Evolutionary conservation across 2,329 filamentous ascomycete genomes (phyloP).

Genomic region (Coniosporium tulheliwenetii): DNA sequence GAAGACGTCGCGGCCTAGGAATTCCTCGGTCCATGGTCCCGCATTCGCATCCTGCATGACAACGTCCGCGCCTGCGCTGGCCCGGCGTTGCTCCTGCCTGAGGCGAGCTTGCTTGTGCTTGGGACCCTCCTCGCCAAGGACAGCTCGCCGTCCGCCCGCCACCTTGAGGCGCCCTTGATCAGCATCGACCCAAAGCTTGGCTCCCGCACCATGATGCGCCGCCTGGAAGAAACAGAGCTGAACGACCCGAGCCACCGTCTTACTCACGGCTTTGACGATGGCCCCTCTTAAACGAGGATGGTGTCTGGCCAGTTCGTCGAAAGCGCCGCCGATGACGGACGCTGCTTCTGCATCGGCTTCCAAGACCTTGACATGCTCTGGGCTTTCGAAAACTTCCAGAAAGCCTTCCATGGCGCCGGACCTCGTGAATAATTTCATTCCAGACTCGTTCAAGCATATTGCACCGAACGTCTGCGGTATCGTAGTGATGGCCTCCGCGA

Average conservation of each 20-base stretch:
- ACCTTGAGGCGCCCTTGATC: slow-evolving; percentile 42
- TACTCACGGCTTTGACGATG: slow-evolving; percentile 72
- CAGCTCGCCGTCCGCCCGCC: slow-evolving; percentile 36
- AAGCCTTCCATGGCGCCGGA: slow-evolving; percentile 75
- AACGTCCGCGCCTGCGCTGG: slow-evolving; percentile 32
- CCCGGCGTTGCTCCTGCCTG: slow-evolving; percentile 4
- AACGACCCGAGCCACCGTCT: slow-evolving; percentile 74
- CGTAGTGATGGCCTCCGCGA: slow-evolving; percentile 72
- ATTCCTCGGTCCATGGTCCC: slow-evolving; percentile 3
- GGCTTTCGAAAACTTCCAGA: slow-evolving; percentile 93
- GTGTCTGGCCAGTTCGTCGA: slow-evolving; percentile 89
- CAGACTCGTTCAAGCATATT: slow-evolving; percentile 78
- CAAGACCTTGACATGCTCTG: slow-evolving; percentile 74
- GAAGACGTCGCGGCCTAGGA: slow-evolving; percentile 10
- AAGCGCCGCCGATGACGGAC: slow-evolving; percentile 60
- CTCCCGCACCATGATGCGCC: slow-evolving; percentile 53
- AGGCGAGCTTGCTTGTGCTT: slow-evolving; percentile 2
- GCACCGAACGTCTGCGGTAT: slow-evolving; percentile 82
- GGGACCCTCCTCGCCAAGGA: slow-evolving; percentile 25
- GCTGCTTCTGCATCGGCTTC: slow-evolving; percentile 58
- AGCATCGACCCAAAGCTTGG: slow-evolving; percentile 56
- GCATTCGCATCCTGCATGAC: slow-evolving; percentile 44
- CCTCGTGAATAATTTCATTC: slow-evolving; percentile 72
- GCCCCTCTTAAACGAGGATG: slow-evolving; percentile 69
- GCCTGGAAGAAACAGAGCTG: slow-evolving; percentile 59